Evolutionary conservation across 176 grass and related monocot genomes (phyloP), one percentile per base, ranked within the genome.

Genomic region (Oryza longistaminata): DNA sequence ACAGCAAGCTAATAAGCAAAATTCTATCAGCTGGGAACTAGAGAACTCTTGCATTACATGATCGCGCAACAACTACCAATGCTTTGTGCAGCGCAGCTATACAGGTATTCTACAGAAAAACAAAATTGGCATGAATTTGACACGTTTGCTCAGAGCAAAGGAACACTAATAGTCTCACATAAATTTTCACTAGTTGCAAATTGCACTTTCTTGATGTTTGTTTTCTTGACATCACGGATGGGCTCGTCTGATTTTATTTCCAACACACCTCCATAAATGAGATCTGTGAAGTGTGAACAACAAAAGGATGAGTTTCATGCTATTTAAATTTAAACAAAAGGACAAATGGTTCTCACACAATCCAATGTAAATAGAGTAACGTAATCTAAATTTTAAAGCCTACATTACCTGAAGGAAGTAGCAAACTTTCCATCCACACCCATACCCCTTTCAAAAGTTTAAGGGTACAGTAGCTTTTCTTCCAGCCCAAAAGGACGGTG

Each of bases 251-350:
- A 37, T 83, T 81, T 73, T 78, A 68, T 37, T 82, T 66, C 35
- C 25, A 73, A 15, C 3, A 33, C 21, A 82, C 34, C 43, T 58
- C 33, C 46, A 67, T 9, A 22, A 44, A 77, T 40, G 45, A 84
- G 66, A 72, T 60, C 83, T 86, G 55, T 73, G 50, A 40, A 90
- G 33, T 86, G 66, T 77, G 50, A 49, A 90, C 34, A 81, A 74
- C 33, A 77, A 39, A 53, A 22, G 16, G 11, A 81, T 68, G 11
- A 25, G 53, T 44, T 26, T 65, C 40, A 66, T 73, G 55, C 1
- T 42, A 66, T 42, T 24, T 40, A 37, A 66, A 73, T 50, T 26
- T 45, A 21, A 64, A 48, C 37, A 16, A 72, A 72, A 74, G 9
- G 27, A 24, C 58, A 21, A 79, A 33, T 77, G 9, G 9, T 61